These are phyloP conservation scores for Luvunga scandens DNA, from an alignment of 345 rosid species.

Conservation along the genomic window DNA sequence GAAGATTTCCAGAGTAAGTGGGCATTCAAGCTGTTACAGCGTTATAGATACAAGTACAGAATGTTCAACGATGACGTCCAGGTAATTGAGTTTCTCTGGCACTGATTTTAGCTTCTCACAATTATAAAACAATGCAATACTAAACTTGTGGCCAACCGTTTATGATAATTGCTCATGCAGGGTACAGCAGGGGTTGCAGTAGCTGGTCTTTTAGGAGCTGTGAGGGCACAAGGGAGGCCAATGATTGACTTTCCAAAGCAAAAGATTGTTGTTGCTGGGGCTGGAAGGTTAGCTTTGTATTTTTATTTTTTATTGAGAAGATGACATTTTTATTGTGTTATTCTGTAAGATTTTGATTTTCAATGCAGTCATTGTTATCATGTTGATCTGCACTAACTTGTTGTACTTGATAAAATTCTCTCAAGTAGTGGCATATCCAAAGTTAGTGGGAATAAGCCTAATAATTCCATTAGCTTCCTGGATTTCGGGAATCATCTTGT, in stretches of 20 bases:
- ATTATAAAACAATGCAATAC: neutral
- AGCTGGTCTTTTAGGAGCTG: conserved; percentile 99
- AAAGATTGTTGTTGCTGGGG: conserved; percentile 98
- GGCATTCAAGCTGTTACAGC: conserved; percentile 97
- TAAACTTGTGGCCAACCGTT: neutral
- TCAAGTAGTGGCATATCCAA: neutral
- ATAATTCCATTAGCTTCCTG: neutral
- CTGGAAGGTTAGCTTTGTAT: conserved; percentile 72
- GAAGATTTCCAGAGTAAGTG: conserved; percentile 99
- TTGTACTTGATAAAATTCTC: neutral
- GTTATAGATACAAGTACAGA: conserved; percentile 72
- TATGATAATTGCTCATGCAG: conserved; percentile 28
- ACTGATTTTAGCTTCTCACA: conserved; percentile 7
- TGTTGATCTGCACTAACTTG: neutral
- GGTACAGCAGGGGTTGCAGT: conserved; percentile 99
- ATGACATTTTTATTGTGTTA: too few relatives aligned
- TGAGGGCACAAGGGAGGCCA: conserved; percentile 95
- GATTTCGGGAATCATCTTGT: neutral
- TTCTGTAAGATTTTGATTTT: neutral
- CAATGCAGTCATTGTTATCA: neutral
- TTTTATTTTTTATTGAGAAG: neutral
- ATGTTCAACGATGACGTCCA: conserved; percentile 99
- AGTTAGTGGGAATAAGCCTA: neutral
- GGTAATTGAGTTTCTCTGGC: conserved; percentile 45
- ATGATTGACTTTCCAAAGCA: conserved; percentile 97